phyloP scores from a whole-genome alignment of 768 basidiomycete species.

The Auriscalpium orientale region DNA sequence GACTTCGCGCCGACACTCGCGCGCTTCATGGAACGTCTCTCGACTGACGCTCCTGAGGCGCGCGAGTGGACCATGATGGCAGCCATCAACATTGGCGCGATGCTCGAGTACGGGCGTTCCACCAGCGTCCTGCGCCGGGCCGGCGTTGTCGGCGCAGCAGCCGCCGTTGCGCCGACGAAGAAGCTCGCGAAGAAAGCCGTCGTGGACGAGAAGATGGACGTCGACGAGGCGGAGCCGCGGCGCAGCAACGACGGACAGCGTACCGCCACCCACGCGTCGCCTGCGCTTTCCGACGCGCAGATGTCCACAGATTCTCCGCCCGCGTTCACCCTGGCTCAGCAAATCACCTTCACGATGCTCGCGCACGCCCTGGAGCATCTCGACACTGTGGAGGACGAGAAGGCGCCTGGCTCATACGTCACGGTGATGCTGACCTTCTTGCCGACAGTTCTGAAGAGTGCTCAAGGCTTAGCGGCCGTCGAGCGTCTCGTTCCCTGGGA shows the following conservation, averaged over 20 bases:
- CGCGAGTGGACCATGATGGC: conserved; percentile 98
- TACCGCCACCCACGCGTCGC: conserved; percentile 25
- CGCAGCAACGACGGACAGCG: conserved; percentile 20
- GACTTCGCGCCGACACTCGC: conserved; percentile 78
- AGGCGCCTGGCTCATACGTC: conserved; percentile 78
- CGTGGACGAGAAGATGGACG: conserved; percentile 46
- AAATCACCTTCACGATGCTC: conserved; percentile 75
- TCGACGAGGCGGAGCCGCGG: conserved; percentile 42
- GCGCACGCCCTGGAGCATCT: conserved; percentile 61
- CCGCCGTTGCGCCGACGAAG: conserved; percentile 30
- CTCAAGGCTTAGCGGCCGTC: conserved; percentile 50
- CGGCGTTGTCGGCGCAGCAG: conserved; percentile 34
- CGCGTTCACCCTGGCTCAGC: conserved; percentile 65
- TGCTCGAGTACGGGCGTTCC: conserved; percentile 84
- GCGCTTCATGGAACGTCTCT: conserved; percentile 79
- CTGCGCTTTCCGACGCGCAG: conserved; percentile 20
- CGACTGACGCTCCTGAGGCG: conserved; percentile 73
- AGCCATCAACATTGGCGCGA: conserved; percentile 67
- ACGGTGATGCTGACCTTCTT: conserved; percentile 85
- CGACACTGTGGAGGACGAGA: conserved; percentile 44
- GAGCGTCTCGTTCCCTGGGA: conserved; percentile 84
- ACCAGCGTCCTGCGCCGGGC: conserved; percentile 61
- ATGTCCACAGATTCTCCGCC: conserved; percentile 37
- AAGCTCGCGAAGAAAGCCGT: conserved; percentile 25
- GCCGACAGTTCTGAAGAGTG: conserved; percentile 62